These are phyloP conservation scores for Trichophyton schoenleinii DNA, from an alignment of 2,329 filamentous ascomycete genomes.

Conservation along the genomic window DNA sequence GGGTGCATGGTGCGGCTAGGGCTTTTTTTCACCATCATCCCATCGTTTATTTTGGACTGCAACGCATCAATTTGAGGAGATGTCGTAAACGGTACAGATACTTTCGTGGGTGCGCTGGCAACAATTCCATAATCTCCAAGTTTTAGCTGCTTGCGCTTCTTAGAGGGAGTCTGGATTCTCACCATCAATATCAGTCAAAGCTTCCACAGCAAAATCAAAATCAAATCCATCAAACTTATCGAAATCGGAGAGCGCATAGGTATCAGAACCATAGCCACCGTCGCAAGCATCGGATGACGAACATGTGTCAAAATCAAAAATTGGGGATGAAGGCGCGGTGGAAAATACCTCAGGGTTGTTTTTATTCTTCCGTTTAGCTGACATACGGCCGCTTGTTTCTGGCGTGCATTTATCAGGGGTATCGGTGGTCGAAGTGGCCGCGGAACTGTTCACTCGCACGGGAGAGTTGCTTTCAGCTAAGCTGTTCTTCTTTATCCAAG, in stretches of 20 bases:
- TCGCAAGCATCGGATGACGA: background rate
- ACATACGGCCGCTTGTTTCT: background rate
- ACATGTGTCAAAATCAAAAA: constrained; percentile 13
- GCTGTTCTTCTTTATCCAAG: background rate
- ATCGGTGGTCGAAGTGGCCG: background rate
- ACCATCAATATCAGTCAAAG: constrained; percentile 13
- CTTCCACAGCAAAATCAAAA: constrained; percentile 12
- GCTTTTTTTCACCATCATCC: background rate
- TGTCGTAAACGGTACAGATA: background rate
- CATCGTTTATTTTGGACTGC: background rate
- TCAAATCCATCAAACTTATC: constrained; percentile 13
- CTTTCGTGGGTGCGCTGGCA: background rate
- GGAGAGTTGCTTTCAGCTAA: background rate
- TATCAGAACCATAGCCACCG: constrained; percentile 4
- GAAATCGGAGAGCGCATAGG: constrained; percentile 9
- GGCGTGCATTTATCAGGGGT: background rate
- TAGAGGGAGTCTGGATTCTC: constrained; percentile 11
- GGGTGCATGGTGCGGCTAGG: background rate
- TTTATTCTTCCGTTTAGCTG: background rate
- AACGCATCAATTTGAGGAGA: background rate
- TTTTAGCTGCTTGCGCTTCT: constrained; percentile 15
- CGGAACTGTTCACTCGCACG: background rate
- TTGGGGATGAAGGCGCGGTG: constrained; percentile 18
- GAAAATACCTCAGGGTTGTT: constrained; percentile 18
- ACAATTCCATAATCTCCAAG: constrained; percentile 3